phyloP scores from a whole-genome alignment of 129 eudicot species.

The Flaveria trinervia region DNA sequence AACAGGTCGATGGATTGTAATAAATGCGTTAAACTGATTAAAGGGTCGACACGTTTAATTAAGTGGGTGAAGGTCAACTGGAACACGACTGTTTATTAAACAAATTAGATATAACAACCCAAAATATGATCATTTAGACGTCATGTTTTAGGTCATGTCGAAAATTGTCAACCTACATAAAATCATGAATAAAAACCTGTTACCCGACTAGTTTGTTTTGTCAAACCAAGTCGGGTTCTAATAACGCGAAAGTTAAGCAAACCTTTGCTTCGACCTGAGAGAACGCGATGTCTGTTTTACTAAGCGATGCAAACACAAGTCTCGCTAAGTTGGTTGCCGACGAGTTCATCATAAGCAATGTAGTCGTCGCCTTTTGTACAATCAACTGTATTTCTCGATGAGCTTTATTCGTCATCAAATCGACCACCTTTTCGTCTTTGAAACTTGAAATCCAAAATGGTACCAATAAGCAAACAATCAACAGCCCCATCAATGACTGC shows the following conservation, averaged over 20 bases:
- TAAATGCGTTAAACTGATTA: too few species aligned
- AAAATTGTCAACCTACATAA: not conserved
- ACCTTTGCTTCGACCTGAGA: conserved; percentile 42
- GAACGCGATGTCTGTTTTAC: conserved; percentile 29
- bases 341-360: conserved; percentile 43
- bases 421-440: conserved; percentile 36
- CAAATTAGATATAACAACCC: too few species aligned
- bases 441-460: conserved; percentile 34
- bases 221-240: not conserved
- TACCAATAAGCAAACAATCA: conserved; percentile 40
- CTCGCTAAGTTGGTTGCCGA: conserved; percentile 45
- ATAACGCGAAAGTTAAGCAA: not conserved
- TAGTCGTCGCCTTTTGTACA: conserved; percentile 31
- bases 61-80: not conserved
- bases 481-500: conserved; percentile 34
- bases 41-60: not conserved
- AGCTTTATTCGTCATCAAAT: conserved; percentile 6
- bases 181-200: not conserved
- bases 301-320: conserved; percentile 21
- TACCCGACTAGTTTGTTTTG: too few species aligned
- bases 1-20: too few species aligned
- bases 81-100: too few species aligned
- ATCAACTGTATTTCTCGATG: conserved; percentile 37
- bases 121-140: too few species aligned
- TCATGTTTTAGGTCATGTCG: too few species aligned